Evolutionary conservation across 805 yeast species (phyloP).

Genomic region (Pichia cabralensis): DNA sequence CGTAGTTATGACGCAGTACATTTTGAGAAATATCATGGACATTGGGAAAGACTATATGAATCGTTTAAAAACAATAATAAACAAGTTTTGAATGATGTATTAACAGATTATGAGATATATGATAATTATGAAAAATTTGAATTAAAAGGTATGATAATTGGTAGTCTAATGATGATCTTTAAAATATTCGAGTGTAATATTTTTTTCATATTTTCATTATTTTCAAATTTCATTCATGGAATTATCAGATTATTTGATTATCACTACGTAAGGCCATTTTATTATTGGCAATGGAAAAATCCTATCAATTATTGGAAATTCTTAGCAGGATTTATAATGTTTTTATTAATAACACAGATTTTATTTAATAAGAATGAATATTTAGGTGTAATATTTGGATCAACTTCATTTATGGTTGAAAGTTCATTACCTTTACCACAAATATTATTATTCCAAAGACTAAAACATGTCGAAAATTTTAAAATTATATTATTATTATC

Average conservation of each 20-base stretch:
- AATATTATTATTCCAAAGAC: slow-evolving; percentile 54
- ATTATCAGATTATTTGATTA: slow-evolving; percentile 59
- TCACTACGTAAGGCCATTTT: slow-evolving; percentile 48
- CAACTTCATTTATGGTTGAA: slow-evolving; percentile 49
- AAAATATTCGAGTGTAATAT: slow-evolving; percentile 12
- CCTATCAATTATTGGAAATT: slow-evolving; percentile 29
- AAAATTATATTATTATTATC: slow-evolving; percentile 63
- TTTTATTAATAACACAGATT: slow-evolving; percentile 15
- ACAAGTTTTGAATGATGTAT: slow-evolving; percentile 9
- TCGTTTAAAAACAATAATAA: slow-evolving; percentile 14
- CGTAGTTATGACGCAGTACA: slow-evolving; percentile 36
- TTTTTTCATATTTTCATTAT: slow-evolving; percentile 8
- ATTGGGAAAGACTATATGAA: slow-evolving; percentile 24
- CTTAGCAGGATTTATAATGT: slow-evolving; percentile 31
- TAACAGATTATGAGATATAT: slow-evolving; percentile 8
- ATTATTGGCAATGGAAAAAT: slow-evolving; percentile 77
- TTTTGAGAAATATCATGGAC: slow-evolving; percentile 23
- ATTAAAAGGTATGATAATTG: slow-evolving; percentile 2
- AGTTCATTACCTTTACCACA: slow-evolving; percentile 70
- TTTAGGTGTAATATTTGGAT: slow-evolving; percentile 24
- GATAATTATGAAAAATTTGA: neutral
- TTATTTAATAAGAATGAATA: slow-evolving; percentile 18
- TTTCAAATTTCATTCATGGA: slow-evolving; percentile 24
- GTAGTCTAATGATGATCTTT: slow-evolving; percentile 3
- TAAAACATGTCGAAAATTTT: slow-evolving; percentile 68